A percentile compares a stretch with the other conserved stretches of the same genome.
These are phyloP conservation scores for Botryotinia narcissicola DNA, from an alignment of 2,329 filamentous ascomycete species.

Conservation along the genomic window DNA sequence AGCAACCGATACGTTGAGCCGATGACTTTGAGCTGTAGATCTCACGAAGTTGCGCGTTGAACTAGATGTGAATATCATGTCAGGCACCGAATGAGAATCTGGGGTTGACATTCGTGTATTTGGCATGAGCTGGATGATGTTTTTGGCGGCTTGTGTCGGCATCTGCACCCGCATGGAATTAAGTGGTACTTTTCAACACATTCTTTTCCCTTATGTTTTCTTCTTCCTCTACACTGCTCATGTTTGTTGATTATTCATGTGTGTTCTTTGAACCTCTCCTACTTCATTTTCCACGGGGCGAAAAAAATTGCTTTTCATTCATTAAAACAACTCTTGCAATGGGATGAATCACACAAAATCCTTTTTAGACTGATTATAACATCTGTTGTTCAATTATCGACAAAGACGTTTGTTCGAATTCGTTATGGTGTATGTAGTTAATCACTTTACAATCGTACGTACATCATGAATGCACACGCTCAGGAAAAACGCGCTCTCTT, in stretches of 20 bases:
- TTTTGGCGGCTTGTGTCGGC: too few species aligned
- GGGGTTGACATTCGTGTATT: neutral
- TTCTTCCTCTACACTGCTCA: neutral
- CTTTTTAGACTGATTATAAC: neutral
- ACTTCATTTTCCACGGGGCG: accelerated
- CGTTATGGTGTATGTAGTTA: neutral
- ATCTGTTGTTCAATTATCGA: neutral
- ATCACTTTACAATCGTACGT: neutral
- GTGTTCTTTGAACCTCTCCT: too few species aligned
- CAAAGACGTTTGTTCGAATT: neutral
- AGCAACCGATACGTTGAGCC: neutral
- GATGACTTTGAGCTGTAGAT: neutral
- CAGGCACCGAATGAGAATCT: neutral
- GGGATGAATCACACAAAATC: neutral
- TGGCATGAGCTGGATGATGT: neutral
- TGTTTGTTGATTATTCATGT: neutral
- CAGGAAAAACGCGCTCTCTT: neutral
- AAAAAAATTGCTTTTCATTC: neutral
- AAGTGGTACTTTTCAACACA: neutral
- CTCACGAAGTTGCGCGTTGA: neutral
- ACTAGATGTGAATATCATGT: neutral
- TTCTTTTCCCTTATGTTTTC: neutral
- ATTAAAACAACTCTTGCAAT: neutral
- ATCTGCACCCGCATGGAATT: neutral
- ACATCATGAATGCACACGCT: neutral